Conservation (phyloP, 1,284 basidiomycete species). For the Moniliophthora roreri region DNA sequence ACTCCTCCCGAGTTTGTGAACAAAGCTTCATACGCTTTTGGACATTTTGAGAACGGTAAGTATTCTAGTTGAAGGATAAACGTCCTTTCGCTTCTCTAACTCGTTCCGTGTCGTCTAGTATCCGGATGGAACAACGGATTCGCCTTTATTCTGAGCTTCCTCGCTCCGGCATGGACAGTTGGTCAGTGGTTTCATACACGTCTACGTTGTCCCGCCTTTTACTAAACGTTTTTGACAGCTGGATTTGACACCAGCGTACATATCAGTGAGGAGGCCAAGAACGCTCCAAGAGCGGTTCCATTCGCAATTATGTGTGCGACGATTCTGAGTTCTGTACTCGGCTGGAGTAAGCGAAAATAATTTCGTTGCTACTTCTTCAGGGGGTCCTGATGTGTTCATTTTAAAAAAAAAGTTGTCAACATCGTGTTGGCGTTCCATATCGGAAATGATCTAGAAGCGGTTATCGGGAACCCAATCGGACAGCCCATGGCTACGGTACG, state of each 20-base stretch:
- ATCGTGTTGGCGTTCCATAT: constrained; percentile 15
- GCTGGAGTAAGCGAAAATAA: constrained; percentile 13
- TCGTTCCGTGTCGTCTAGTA: constrained; percentile 35
- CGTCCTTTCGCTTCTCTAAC: not conserved
- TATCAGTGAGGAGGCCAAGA: constrained; percentile 38
- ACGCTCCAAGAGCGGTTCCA: constrained; percentile 10
- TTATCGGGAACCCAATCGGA: constrained; percentile 10
- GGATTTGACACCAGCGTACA: constrained; percentile 67
- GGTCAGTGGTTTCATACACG: constrained; percentile 20
- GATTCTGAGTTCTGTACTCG: constrained; percentile 2
- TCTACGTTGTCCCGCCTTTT: not conserved
- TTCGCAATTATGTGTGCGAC: constrained; percentile 12
- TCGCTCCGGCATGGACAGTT: constrained; percentile 48
- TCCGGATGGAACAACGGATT: constrained; percentile 70
- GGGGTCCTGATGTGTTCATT: no score
- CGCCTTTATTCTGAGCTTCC: constrained; percentile 65
- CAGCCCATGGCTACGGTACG: constrained; percentile 17
- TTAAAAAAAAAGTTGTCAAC: constrained; percentile 14
- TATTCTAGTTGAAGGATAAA: not conserved
- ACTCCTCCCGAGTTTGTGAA: constrained; percentile 71
- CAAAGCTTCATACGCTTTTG: constrained; percentile 61
- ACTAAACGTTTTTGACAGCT: constrained; percentile 34
- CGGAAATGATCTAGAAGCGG: constrained; percentile 11
- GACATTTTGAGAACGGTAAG: constrained; percentile 57
- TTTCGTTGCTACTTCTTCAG: no score